Evolutionary conservation across 495 filamentous ascomycete species (phyloP), one percentile per base, ranked within the genome.

Genomic region (Clohesyomyces aquaticus): DNA sequence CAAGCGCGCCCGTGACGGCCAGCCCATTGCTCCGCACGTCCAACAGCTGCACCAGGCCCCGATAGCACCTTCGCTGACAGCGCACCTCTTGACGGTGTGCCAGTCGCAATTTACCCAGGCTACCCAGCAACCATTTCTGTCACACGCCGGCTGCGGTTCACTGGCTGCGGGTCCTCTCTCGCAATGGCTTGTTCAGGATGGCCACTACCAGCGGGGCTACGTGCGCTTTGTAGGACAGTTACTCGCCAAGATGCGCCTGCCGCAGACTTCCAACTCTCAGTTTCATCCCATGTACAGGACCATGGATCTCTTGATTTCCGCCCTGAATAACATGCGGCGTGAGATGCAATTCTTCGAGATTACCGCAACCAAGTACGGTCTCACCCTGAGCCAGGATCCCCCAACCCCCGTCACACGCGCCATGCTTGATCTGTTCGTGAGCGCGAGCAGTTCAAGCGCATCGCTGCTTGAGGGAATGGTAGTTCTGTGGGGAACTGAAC

Each of bases 401-500:
- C 73, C 82, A 16, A 77, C 64, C 14, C 73, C 73, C 1, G 78
- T 79, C 6, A 84, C 82, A 0, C 76, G 75, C 18, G 78, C 77
- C 1, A 81, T 85, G 62, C 77, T 82, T 16, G 82, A 85, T 71
- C 70, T 85, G 55, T 82, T 86, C 59, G 75, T 78, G 67, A 79
- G 76, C n/a, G 80, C 77, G 16, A 77, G 74, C 14, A 78, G 79
- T 65, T 56, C 78, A 0, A 78, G 74, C 32, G 70, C 74, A 4
- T 77, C 75, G 4, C 53, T 85, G 72, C 72, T 91, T 16, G 87
- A 90, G 69, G 88, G 87, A 9, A 72, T 91, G 59, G 79, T 89
- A 9, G 82, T 89, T 21, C 79, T 91, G 19, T 93, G 88, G 86
- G 85, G 87, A 25, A 91, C 87, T 11, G 89, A 93, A 77, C 81